These are phyloP conservation scores for Pseudogymnoascus sp. DNA, from an alignment of 2,329 filamentous ascomycete genomes.

Conservation along the genomic window DNA sequence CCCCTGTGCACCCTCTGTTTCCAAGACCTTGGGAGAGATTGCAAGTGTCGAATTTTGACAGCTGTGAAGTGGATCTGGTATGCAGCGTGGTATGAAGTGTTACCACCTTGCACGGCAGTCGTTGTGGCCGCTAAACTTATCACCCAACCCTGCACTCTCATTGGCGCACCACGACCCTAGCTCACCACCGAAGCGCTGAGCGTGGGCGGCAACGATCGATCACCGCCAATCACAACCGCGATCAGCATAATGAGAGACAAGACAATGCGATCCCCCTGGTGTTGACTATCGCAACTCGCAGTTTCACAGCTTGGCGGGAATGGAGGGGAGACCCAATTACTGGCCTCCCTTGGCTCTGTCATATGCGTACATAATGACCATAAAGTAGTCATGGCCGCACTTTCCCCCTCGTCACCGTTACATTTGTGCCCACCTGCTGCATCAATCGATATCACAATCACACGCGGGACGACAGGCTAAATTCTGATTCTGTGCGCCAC, in stretches of 20 bases:
- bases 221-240: background rate
- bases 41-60: background rate
- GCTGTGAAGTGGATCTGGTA: background rate
- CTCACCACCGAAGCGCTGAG: background rate
- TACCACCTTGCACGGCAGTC: background rate
- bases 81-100: background rate
- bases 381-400: background rate
- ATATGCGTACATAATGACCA: background rate
- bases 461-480: background rate
- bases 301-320: slow-evolving; percentile 1
- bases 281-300: background rate
- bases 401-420: background rate
- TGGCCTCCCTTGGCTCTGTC: background rate
- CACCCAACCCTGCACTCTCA: background rate
- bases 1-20: background rate
- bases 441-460: slow-evolving; percentile 3
- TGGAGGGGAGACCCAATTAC: background rate
- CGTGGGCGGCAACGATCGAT: background rate
- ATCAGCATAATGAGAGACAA: background rate
- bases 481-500: background rate
- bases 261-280: background rate
- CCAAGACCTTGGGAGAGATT: background rate
- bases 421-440: background rate
- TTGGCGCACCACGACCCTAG: background rate
- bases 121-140: background rate